Base-by-base conservation (phyloP, 371 early-diverging fungal species). In the Rhizopus sp. region DNA sequence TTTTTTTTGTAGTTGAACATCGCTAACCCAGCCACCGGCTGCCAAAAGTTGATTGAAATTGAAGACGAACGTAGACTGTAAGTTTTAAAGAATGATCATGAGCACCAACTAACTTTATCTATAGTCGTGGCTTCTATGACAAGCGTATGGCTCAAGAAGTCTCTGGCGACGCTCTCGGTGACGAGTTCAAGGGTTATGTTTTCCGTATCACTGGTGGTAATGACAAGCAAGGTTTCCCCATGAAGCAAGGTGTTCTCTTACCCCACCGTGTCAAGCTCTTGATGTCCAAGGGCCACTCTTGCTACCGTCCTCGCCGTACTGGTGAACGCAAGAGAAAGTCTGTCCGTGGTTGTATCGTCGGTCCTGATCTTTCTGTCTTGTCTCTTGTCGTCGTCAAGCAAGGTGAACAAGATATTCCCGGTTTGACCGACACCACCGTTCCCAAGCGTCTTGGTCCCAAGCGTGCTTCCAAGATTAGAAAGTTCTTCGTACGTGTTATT, bases 131-230 rank as follows among this genome's bases (percentile, higher is more conserved):
- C 31, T 49, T 31, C 49, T 49, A 33, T 5, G 33, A 96, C 81
- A 97, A 96, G 89, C 95, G 97, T 72, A 78, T 99, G 84, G 87
- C 95, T 55, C 88, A 93, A 64, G 98, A 97, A 79, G 95, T 99
- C 71, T 85, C 94, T 68, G 99, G 93, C 63, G 97, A 95, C 75
- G 77, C 93, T 47, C 86, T 99, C 70, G 95, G 97, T 65, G 95
- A 95, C 64, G 99, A 99, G 84, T 99, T 95, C 93, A 94, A 93
- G 86, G 99, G 99, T 63, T 97, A 95, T 86, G 90, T 97, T 67
- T 93, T 99, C 88, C 92, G 95, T 77, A 96, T 99, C 77, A 93
- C 96, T 62, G 99, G 99, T 74, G 99, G 99, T 72, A 95, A 98
- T 87, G 99, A 99, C 89, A 96, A 96, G 88, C 98, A 99, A 88